A percentile compares a stretch with the other conserved stretches of the same genome.
Conservation (phyloP, 2,329 filamentous ascomycete species). For the Diaporthe australafricana region DNA sequence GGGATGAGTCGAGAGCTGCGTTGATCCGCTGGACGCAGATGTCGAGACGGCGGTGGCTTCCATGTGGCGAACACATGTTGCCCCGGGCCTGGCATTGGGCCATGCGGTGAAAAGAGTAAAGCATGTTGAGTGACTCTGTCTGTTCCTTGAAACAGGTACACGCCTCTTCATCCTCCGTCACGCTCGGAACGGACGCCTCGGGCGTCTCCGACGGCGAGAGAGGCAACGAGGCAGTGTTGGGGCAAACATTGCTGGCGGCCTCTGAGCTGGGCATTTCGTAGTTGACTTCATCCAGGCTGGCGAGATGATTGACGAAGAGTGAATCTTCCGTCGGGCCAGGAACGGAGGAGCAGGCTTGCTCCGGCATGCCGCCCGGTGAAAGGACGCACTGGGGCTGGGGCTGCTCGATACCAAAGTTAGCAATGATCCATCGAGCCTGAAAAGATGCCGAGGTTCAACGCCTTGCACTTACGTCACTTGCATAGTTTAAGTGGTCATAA, state of each 20-base stretch:
- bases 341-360: not conserved
- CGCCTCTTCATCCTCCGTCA: too few relatives aligned
- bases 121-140: not conserved
- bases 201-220: not conserved
- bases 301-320: not conserved
- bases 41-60: not conserved
- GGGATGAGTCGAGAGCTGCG: not conserved
- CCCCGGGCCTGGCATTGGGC: not conserved
- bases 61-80: too few relatives aligned
- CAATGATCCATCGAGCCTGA: not conserved
- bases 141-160: not conserved
- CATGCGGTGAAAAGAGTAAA: not conserved
- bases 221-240: not conserved
- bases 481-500: conserved; percentile 4
- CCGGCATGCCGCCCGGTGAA: not conserved
- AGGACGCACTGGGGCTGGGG: not conserved
- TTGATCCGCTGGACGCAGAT: not conserved
- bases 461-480: conserved; percentile 4
- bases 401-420: not conserved
- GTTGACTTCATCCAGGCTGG: not conserved
- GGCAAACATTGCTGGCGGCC: not conserved
- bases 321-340: not conserved
- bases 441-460: conserved; percentile 5
- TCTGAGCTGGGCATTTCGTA: not conserved
- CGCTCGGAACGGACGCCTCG: not conserved